Base-by-base conservation (phyloP, 23 red algal species). In the Agarophyton chilense region DNA sequence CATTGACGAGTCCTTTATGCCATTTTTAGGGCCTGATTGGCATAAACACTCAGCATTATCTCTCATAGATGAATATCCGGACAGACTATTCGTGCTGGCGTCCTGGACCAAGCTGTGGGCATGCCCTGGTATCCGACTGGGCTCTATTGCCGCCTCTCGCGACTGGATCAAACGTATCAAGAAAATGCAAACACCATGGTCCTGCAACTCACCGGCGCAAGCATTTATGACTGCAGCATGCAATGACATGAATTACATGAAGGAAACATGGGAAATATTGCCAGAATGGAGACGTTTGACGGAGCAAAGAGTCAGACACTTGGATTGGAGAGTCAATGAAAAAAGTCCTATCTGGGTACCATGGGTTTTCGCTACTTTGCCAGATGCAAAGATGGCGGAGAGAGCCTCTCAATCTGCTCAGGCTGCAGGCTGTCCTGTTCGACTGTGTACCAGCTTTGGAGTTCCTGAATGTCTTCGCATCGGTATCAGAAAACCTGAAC, bases 51-150 rank as follows among this genome's bases (percentile, higher is more conserved):
- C 84, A 13, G 92, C 93, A 36, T 60, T 99, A 5, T 40, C 77
- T 35, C 88, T 99, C 56, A 82, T 99, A n/a, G 85, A 90, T 36
- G 70, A 85, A 51, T 96, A 92, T 63, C 97, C 97, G 28, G 84
- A 83, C 16, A 75, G 83, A 1, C 79, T 99, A 10, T 21, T 99
- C 24, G 97, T 99, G 28, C 72, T 99, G 43, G 64, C 77, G 28
- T 93, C 87, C 14, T 99, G 97, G 97, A 99, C 97, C 32, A 99
- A 99, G 87, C 56, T 99, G 47, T 99, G 97, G 97, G 82, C 87
- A 10, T 99, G 97, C 73, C 97, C 97, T 55, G 97, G 97, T 8
- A 76, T 99, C 34, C 93, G 97, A 36, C 74, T 99, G 40, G 97
- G 97, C 57, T 86, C 83, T 28, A 78, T 99, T 36, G 73, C 93